Evolutionary conservation across 208 protist genomes (phyloP).

Genomic region (Crithidia brevicula): DNA sequence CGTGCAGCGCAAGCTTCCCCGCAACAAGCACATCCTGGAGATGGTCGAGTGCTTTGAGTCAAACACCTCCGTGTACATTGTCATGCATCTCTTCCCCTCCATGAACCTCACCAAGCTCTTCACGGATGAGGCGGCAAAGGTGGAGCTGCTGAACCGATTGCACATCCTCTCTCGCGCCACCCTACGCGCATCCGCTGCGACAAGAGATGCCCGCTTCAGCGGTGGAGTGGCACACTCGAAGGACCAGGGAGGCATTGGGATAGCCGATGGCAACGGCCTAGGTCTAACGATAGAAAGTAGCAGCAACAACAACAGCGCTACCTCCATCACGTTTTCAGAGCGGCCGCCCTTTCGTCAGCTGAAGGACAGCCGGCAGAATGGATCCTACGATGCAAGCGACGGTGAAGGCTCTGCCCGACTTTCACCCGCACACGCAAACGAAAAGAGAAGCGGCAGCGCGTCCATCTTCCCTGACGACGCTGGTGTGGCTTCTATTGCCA

Average conservation of each 20-base stretch:
- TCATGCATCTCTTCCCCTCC: conserved; percentile 85
- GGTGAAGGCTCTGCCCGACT: too few relatives aligned
- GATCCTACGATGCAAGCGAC: too few relatives aligned
- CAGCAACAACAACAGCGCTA: conserved; percentile 10
- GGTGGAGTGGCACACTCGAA: not conserved
- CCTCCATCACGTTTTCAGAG: not conserved
- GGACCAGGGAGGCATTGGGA: not conserved
- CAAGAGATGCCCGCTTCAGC: not conserved
- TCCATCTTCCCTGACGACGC: not conserved
- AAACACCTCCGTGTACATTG: conserved; percentile 77
- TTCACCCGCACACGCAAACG: too few relatives aligned
- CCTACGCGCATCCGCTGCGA: not conserved
- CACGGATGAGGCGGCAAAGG: conserved; percentile 27
- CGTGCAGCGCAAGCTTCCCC: conserved; percentile 80
- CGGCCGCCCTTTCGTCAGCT: not conserved
- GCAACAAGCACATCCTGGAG: conserved; percentile 83
- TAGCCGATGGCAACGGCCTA: not conserved
- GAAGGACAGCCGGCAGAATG: not conserved
- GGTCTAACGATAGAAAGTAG: too few relatives aligned
- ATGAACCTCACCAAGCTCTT: conserved; percentile 72
- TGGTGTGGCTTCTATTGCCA: not conserved
- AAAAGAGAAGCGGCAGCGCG: not conserved
- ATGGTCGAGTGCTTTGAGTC: conserved; percentile 91
- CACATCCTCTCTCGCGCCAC: conserved; percentile 14
- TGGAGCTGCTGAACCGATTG: conserved; percentile 13